Conservation (phyloP, 129 eudicot genomes). For the Pseudognaphalium luteoalbum region DNA sequence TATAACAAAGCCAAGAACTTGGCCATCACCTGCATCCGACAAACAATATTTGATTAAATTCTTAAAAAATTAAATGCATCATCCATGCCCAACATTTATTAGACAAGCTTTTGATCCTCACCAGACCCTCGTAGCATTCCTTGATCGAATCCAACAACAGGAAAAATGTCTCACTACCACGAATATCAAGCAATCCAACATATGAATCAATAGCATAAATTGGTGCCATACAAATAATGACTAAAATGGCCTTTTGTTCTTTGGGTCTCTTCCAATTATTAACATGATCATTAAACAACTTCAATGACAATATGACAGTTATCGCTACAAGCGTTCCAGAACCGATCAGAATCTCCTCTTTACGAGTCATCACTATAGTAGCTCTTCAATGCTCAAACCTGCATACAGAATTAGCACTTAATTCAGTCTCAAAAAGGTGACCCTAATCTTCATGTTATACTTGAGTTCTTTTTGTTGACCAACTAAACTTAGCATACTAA, state of each 20-base stretch:
- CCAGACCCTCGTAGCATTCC: slow-evolving; percentile 92
- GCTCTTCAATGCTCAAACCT: slow-evolving; percentile 34
- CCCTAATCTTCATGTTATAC: background rate
- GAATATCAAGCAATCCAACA: slow-evolving; percentile 69
- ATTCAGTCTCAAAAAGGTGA: no score
- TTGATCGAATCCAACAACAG: slow-evolving; percentile 77
- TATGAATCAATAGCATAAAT: slow-evolving; percentile 70
- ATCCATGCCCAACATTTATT: background rate
- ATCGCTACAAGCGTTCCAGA: slow-evolving; percentile 61
- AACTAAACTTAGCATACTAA: no score
- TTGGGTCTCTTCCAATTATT: slow-evolving; percentile 76
- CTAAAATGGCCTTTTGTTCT: slow-evolving; percentile 78
- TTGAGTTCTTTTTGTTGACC: no score
- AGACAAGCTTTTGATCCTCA: slow-evolving; percentile 29
- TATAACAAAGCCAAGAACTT: slow-evolving; percentile 87
- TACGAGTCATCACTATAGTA: slow-evolving; percentile 50
- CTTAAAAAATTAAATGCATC: background rate
- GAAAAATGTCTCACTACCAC: slow-evolving; percentile 70
- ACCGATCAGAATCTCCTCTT: slow-evolving; percentile 58
- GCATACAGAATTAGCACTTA: background rate
- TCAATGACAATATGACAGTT: slow-evolving; percentile 53
- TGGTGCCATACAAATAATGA: slow-evolving; percentile 82
- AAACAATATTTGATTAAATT: background rate
- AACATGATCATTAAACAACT: slow-evolving; percentile 63
- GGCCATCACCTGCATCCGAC: slow-evolving; percentile 81